Conservation (phyloP, 2,329 filamentous ascomycete genomes). For the Zasmidium citrigriseum region DNA sequence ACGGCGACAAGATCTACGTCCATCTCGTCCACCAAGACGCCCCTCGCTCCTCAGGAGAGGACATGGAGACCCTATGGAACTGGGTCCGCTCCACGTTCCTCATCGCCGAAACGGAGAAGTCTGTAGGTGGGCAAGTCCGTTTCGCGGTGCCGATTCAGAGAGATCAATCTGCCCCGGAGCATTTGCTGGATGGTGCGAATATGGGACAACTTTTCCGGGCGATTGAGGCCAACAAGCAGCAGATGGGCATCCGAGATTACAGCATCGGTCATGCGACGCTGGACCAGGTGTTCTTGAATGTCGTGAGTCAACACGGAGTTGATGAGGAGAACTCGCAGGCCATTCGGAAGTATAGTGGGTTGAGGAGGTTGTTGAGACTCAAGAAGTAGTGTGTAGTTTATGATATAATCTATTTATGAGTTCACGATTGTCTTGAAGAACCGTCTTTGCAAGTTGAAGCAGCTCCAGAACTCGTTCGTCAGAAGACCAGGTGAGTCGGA, state of each 20-base stretch:
- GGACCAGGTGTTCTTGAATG: constrained; percentile 83
- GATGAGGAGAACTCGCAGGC: constrained; percentile 19
- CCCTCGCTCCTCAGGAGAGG: constrained; percentile 66
- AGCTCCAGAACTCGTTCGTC: neutral
- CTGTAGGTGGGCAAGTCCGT: constrained; percentile 77
- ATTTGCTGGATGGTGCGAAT: constrained; percentile 16
- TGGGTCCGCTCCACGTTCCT: constrained; percentile 67
- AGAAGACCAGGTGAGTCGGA: neutral
- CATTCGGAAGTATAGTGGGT: neutral
- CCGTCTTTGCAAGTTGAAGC: neutral
- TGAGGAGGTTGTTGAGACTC: neutral
- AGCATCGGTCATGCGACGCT: constrained; percentile 80
- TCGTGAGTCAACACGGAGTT: constrained; percentile 59
- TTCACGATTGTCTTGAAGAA: neutral
- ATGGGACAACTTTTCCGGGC: constrained; percentile 59
- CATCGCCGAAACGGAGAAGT: constrained; percentile 66
- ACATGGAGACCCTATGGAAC: constrained; percentile 63
- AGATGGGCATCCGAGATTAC: constrained; percentile 75
- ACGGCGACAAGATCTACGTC: constrained; percentile 68
- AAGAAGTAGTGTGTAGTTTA: neutral
- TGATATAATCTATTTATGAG: neutral
- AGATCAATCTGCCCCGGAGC: neutral
- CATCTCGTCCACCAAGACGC: constrained; percentile 74
- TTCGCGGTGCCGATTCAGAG: constrained; percentile 63
- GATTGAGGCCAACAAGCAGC: constrained; percentile 69